Base-by-base conservation (phyloP, 352 stramenopile species). In the Globisporangium cystogenes region DNA sequence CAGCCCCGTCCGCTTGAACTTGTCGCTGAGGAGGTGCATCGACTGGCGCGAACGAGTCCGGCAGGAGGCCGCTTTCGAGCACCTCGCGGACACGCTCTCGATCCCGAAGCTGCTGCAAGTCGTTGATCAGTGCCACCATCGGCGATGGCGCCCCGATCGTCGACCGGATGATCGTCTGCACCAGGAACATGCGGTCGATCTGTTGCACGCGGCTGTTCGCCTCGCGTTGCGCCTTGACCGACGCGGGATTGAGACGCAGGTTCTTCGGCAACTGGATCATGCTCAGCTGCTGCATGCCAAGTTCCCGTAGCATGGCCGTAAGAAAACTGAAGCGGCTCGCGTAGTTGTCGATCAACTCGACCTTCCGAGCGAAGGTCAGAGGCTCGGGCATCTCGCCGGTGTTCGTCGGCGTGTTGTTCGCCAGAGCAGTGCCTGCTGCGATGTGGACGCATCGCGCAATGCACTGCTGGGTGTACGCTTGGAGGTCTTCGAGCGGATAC, bases 111-210 rank as follows among this genome's bases (percentile, higher is more conserved):
- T 54, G 55, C 55, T 83, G 75, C 10, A 85, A 54, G 23, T 70
- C 60, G 26, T 72, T 69, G n/a, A 86, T 58, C 21, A 82, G 57
- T 12, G 67, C 58, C 18, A 61, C 27, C 29, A 52, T 53, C 24
- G 70, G 61, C n/a, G 60, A 51, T n/a, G 36, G 47, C 21, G 48
- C 27, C 10, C 46, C 42, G 20, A 54, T 48, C 36, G 74, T 65
- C 12, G 37, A 42, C 7, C 46, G 52, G 35, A 65, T 62, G 15
- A 62, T 31, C 64, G 72, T 26, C 37, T 60, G 46, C n/a, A 64
- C 48, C 83, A 68, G 57, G 84, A 67, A 80, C 72, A 93, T 81
- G 6, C 71, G 72, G 24, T 93, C 83, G 21, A 92, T 80, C 52
- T 92, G 81, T 45, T 85, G 67, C 20, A 93, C 50, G 40, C 76